phyloP scores from a whole-genome alignment of 495 filamentous ascomycete species.

The Penicillium ucsense region DNA sequence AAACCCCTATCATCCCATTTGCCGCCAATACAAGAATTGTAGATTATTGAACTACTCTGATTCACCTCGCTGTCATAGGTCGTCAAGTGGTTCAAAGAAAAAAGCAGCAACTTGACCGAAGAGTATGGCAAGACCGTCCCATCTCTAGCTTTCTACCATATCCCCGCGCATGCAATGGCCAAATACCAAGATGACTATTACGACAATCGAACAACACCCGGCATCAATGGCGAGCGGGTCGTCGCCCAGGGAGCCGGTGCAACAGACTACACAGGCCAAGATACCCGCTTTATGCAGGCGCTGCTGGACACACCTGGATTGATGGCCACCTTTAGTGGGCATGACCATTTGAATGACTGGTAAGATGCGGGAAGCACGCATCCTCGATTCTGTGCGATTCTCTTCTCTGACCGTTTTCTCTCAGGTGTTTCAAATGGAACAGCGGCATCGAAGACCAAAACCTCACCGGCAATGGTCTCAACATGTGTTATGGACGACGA shows the following conservation, averaged over 20 bases:
- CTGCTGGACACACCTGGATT: slow-evolving; percentile 46
- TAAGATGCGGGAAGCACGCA: slow-evolving; percentile 13
- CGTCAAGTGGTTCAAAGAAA: slow-evolving; percentile 50
- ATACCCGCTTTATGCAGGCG: slow-evolving; percentile 56
- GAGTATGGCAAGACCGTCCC: slow-evolving; percentile 42
- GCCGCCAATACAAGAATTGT: too few relatives aligned
- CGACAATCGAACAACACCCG: slow-evolving; percentile 39
- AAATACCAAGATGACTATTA: slow-evolving; percentile 41
- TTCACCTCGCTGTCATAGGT: slow-evolving; percentile 18
- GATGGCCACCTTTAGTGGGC: slow-evolving; percentile 55
- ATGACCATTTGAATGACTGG: slow-evolving; percentile 66
- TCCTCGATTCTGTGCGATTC: too few relatives aligned
- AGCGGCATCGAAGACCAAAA: slow-evolving; percentile 15
- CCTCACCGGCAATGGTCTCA: slow-evolving; percentile 28
- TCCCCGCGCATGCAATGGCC: slow-evolving; percentile 50
- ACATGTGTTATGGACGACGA: slow-evolving; percentile 62
- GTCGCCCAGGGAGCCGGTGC: slow-evolving; percentile 17
- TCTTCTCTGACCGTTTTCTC: not conserved
- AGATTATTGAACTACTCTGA: too few relatives aligned
- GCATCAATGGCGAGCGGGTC: slow-evolving; percentile 51
- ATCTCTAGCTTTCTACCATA: slow-evolving; percentile 64
- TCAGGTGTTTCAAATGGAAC: slow-evolving; percentile 35
- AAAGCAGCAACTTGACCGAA: slow-evolving; percentile 31
- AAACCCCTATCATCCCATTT: too few relatives aligned
- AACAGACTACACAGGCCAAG: slow-evolving; percentile 36